A percentile compares a stretch with the other conserved stretches of the same genome.
Evolutionary conservation across 2,329 filamentous ascomycete genomes (phyloP).

Genomic region (Sphaerulina musiva): DNA sequence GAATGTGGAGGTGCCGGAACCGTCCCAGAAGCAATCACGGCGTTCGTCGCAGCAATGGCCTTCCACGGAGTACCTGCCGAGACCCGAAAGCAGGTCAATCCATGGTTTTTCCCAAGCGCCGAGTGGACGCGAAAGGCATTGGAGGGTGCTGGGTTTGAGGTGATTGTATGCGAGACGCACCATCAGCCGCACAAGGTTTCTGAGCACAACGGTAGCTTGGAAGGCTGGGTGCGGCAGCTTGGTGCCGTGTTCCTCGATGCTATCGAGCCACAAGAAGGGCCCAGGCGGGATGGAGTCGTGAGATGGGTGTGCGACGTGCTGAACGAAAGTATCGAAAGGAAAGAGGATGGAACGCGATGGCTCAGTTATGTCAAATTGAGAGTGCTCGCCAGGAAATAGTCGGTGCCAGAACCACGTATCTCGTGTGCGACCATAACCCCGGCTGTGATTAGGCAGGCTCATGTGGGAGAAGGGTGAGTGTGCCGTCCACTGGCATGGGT

Average conservation of each 20-base stretch:
- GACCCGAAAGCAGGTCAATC: conserved; percentile 40
- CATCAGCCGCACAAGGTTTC: conserved; percentile 56
- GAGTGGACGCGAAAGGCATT: conserved; percentile 46
- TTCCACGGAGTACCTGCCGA: conserved; percentile 38
- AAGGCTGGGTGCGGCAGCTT: conserved; percentile 61
- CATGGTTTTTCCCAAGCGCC: conserved; percentile 63
- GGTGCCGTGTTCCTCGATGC: conserved; percentile 48
- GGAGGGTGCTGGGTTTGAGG: conserved; percentile 38
- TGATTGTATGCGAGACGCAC: conserved; percentile 51
- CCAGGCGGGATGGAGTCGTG: conserved; percentile 48
- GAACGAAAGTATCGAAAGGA: conserved; percentile 49
- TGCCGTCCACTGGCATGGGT: too few relatives aligned
- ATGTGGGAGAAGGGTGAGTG: conserved; percentile 2
- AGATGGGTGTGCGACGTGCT: conserved; percentile 51
- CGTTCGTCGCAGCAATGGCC: conserved; percentile 49
- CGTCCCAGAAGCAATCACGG: conserved; percentile 55
- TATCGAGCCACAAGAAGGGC: conserved; percentile 41
- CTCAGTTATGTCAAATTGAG: conserved; percentile 44
- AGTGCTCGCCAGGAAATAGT: conserved; percentile 34
- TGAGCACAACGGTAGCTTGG: conserved; percentile 40
- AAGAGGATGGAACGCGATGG: conserved; percentile 50
- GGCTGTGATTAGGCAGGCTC: not conserved
- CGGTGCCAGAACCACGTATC: not conserved
- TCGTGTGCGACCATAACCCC: not conserved
- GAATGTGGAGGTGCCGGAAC: conserved; percentile 63